Evolutionary conservation across 345 rosid species (phyloP), one percentile per base, ranked within the genome.

Genomic region (Bruguiera gymnorhiza): DNA sequence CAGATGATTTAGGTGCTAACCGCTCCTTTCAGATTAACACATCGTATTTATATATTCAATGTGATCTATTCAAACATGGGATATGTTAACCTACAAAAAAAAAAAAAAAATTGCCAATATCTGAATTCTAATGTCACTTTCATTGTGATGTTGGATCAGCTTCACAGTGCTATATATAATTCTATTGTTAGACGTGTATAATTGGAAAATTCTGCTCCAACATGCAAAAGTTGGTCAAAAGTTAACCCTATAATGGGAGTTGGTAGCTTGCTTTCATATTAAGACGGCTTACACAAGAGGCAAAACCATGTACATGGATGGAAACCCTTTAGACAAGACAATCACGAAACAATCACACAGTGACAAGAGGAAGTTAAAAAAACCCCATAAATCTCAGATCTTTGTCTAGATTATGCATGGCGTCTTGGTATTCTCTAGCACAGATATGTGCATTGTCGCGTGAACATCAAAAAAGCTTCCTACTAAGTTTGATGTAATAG

Each of bases 181-280:
- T 11, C 48, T 11, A 8, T 23, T 26, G 59, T 55, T 5, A 23
- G 59, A 55, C 27, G 59, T 10, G 10, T 55, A 18, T 9, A 4
- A 10, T 23, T 56, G 60, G 16, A 56, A 58, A 29, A 37, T 23
- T 52, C 6, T 26, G 66, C 58, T 32, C 21, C n/a, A 67, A 69
- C 73, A 1, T 24, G 59, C 13, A 8, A 43, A 15, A 34, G 1
- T 57, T 70, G 46, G 75, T 78, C 82, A 78, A 78, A 73, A 80
- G 75, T 37, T 69, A 70, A 52, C 19, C 63, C 20, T 15, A 19
- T 37, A 56, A 80, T 78, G 78, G 83, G 83, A 76, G 74, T 75
- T 66, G 84, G 69, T 82, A 20, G 29, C 62, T 66, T 68, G 63
- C 30, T 64, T 67, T 63, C 21, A 31, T 13, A 36, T 60, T 5